Percentiles rank a stretch among this genome's conserved stretches.
phyloP scores from a whole-genome alignment of 148 eudicot species.

The Rhododendron mucronatum region DNA sequence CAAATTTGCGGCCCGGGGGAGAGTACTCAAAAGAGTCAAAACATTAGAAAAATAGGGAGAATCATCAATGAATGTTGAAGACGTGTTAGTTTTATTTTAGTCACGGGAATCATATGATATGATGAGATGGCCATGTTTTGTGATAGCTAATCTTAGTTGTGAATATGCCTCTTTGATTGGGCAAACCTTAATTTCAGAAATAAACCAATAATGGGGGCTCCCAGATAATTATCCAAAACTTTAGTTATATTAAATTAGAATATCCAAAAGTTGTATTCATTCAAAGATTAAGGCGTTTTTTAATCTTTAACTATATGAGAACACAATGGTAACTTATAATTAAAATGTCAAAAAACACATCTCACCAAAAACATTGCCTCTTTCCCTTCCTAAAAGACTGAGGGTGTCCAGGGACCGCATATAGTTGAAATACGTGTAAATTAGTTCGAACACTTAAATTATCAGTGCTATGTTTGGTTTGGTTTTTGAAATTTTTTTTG shows the following conservation, averaged over 20 bases:
- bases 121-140: not conserved
- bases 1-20: not conserved
- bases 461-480: no score
- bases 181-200: not conserved
- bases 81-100: not conserved
- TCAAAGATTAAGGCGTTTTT: not conserved
- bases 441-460: no score
- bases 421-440: not conserved
- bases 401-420: not conserved
- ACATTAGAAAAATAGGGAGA: not conserved
- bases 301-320: not conserved
- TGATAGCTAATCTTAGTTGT: not conserved
- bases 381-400: not conserved
- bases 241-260: no score
- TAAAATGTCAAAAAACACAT: not conserved
- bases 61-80: not conserved
- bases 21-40: not conserved
- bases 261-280: not conserved
- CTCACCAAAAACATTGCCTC: not conserved
- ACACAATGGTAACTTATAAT: no score
- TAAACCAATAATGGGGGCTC: not conserved
- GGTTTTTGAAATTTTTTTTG: no score
- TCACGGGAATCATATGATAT: not conserved
- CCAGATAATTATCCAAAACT: not conserved
- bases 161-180: not conserved